Percentiles rank a stretch among this genome's conserved stretches.
phyloP scores from a whole-genome alignment of 2,329 filamentous ascomycete species.

The Rutstroemia sp. region DNA sequence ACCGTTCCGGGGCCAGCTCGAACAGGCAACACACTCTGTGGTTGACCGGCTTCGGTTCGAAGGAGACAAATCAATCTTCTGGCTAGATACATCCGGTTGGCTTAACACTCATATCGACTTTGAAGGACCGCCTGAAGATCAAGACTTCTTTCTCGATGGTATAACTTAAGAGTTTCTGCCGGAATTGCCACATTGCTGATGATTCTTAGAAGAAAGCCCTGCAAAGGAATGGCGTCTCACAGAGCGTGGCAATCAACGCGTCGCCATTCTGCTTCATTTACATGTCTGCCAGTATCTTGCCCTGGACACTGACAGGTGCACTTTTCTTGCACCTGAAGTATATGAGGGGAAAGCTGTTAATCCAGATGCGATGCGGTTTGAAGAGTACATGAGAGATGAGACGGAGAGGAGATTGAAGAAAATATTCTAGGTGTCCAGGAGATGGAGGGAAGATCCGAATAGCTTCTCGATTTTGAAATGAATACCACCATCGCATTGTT shows the following conservation, averaged over 20 bases:
- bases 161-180: background rate
- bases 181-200: background rate
- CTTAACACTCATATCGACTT: constrained; percentile 25
- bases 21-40: constrained; percentile 29
- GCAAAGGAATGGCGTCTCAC: constrained; percentile 28
- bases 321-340: constrained; percentile 29
- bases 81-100: constrained; percentile 35
- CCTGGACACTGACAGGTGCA: constrained; percentile 25
- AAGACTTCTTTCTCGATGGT: constrained; percentile 29
- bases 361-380: constrained; percentile 14
- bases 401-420: constrained; percentile 19
- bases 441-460: constrained; percentile 1
- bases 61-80: constrained; percentile 31
- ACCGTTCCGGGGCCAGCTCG: constrained; percentile 29
- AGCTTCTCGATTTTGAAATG: too few relatives aligned
- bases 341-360: constrained; percentile 17
- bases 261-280: constrained; percentile 31
- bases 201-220: constrained; percentile 15
- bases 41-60: constrained; percentile 29
- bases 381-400: constrained; percentile 18
- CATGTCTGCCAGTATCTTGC: constrained; percentile 33
- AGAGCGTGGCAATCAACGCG: constrained; percentile 29
- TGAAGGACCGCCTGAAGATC: constrained; percentile 16
- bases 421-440: constrained; percentile 14
- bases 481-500: too few relatives aligned